phyloP scores from a whole-genome alignment of 2,329 filamentous ascomycete species.

The Cyphellophora attinorum region DNA sequence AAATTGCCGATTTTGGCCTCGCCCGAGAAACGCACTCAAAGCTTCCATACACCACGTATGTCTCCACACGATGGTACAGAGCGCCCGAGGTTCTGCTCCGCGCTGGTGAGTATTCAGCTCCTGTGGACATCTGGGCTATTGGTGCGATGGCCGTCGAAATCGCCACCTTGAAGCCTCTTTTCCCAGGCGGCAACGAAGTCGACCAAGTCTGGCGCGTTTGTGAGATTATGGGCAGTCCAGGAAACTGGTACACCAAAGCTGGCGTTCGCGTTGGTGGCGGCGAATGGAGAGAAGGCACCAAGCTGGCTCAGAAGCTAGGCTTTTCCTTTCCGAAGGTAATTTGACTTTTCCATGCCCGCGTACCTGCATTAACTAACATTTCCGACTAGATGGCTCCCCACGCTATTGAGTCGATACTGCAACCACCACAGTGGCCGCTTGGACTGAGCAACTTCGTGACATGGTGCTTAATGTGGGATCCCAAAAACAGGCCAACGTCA shows the following conservation, averaged over 20 bases:
- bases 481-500: constrained; percentile 81
- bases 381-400: constrained; percentile 78
- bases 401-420: constrained; percentile 87
- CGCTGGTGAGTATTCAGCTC: constrained; percentile 92
- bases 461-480: constrained; percentile 99
- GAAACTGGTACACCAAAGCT: constrained; percentile 93
- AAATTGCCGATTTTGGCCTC: constrained; percentile 96
- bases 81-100: constrained; percentile 88
- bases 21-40: constrained; percentile 97
- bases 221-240: constrained; percentile 98
- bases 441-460: constrained; percentile 89
- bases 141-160: constrained; percentile 98
- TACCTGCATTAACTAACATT: too few species aligned
- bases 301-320: constrained; percentile 86
- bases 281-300: constrained; percentile 92
- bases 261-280: constrained; percentile 82
- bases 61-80: constrained; percentile 91
- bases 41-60: constrained; percentile 93
- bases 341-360: constrained; percentile 11
- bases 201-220: constrained; percentile 98
- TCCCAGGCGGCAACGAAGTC: constrained; percentile 95
- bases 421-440: constrained; percentile 80
- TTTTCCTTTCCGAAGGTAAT: constrained; percentile 86
- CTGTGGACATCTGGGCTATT: constrained; percentile 96
- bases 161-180: constrained; percentile 89